These are phyloP conservation scores for Onygenales sp. DNA, from an alignment of 2,329 filamentous ascomycete genomes.

Conservation along the genomic window DNA sequence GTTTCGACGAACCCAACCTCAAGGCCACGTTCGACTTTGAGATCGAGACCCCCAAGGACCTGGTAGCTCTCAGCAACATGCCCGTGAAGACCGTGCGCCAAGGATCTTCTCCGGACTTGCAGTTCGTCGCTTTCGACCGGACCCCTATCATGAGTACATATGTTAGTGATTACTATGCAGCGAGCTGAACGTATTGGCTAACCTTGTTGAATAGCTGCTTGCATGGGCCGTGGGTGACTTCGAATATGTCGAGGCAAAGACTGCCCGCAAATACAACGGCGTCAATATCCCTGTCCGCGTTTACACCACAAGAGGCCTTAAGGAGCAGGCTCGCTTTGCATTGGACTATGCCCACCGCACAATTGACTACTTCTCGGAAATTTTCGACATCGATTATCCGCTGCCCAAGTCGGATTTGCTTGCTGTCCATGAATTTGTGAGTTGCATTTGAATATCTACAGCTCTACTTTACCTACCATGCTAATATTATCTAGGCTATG, in stretches of 20 bases:
- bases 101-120: constrained; percentile 56
- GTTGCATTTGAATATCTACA: constrained; percentile 18
- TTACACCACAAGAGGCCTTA: constrained; percentile 89
- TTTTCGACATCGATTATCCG: constrained; percentile 88
- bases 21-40: constrained; percentile 94
- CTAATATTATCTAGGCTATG: constrained; percentile 29
- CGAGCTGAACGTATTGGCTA: not conserved
- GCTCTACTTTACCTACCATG: not conserved
- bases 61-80: constrained; percentile 92
- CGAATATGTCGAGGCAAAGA: constrained; percentile 89
- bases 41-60: constrained; percentile 80
- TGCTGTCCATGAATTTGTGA: constrained; percentile 85
- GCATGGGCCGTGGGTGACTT: constrained; percentile 97
- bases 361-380: constrained; percentile 91
- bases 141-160: constrained; percentile 87
- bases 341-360: constrained; percentile 85
- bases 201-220: constrained; percentile 55
- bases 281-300: constrained; percentile 87
- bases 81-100: constrained; percentile 64
- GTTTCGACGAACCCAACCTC: constrained; percentile 94
- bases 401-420: constrained; percentile 85
- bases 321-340: constrained; percentile 83
- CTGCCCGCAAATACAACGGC: constrained; percentile 80
- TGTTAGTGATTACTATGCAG: constrained; percentile 30
- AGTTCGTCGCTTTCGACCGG: constrained; percentile 66